phyloP scores from a whole-genome alignment of 345 rosid species.

The Syzygium aromaticum region DNA sequence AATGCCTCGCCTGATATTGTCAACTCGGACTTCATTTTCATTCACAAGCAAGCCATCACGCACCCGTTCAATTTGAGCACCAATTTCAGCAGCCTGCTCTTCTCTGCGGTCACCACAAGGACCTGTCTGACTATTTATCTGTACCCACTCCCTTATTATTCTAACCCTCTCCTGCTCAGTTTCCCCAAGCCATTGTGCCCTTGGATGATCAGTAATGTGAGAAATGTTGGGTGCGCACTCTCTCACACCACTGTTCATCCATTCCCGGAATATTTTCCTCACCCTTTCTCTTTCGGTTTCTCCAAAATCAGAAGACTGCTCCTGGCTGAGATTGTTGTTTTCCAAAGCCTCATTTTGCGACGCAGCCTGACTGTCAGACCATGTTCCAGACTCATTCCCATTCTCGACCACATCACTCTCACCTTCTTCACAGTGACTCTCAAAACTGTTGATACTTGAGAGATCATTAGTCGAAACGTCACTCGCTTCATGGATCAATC shows the following conservation, averaged over 20 bases:
- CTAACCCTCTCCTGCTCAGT: conserved; percentile 93
- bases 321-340: conserved; percentile 17
- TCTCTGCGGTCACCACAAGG: conserved; percentile 41
- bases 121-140: conserved; percentile 63
- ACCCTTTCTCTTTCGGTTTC: conserved; percentile 84
- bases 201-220: conserved; percentile 29
- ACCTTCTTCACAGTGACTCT: conserved; percentile 25
- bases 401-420: conserved; percentile 31
- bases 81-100: conserved; percentile 47
- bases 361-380: conserved; percentile 40
- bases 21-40: conserved; percentile 32
- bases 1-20: conserved; percentile 54
- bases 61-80: conserved; percentile 60
- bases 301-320: conserved; percentile 52
- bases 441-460: conserved; percentile 27
- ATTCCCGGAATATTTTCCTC: conserved; percentile 71
- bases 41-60: conserved; percentile 53
- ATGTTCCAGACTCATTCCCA: conserved; percentile 48
- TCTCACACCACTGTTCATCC: conserved; percentile 64
- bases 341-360: conserved; percentile 49
- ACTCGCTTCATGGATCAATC: conserved; percentile 34
- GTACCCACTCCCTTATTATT: conserved; percentile 79
- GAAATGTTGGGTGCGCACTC: conserved; percentile 40
- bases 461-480: conserved; percentile 22
- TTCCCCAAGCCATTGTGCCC: conserved; percentile 81